These are phyloP conservation scores for Uronychia setigera DNA, from an alignment of 73 alveolate species.

Conservation along the genomic window DNA sequence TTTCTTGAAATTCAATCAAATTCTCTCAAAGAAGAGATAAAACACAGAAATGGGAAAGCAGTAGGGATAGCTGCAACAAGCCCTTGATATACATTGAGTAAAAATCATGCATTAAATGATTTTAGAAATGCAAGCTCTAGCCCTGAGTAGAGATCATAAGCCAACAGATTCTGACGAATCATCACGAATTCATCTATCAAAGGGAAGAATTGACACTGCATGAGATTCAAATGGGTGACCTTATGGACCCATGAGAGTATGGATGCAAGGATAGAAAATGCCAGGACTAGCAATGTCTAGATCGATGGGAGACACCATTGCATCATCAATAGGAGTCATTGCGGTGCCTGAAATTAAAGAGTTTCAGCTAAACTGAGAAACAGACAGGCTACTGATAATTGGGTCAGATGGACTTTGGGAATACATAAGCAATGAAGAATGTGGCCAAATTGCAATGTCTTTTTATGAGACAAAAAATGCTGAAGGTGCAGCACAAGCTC, in stretches of 20 bases:
- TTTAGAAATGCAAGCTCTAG: constrained; percentile 2
- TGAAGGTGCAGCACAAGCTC: constrained; percentile 88
- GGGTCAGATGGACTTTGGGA: constrained; percentile 97
- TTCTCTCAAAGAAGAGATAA: no score
- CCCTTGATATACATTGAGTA: no score
- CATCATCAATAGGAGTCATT: constrained; percentile 88
- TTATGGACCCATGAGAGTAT: constrained; percentile 91
- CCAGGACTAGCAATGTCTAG: constrained; percentile 98
- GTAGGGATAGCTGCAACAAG: no score
- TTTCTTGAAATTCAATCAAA: no score
- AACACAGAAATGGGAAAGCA: no score
- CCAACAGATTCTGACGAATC: constrained; percentile 86
- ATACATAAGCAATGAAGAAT: constrained; percentile 57
- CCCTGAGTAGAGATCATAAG: constrained; percentile 81
- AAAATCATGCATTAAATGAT: no score
- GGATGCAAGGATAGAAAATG: constrained; percentile 80
- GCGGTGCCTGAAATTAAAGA: constrained; percentile 69
- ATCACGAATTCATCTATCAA: constrained; percentile 66
- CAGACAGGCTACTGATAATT: constrained; percentile 82
- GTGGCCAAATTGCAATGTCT: constrained; percentile 5
- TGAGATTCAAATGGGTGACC: constrained; percentile 72
- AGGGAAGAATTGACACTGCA: constrained; percentile 85
- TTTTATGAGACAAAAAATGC: constrained; percentile 74
- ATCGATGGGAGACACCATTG: constrained; percentile 92
- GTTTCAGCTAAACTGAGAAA: constrained; percentile 48